Percentiles rank a stretch among this genome's conserved stretches.
Conservation (phyloP, 192 early-diverging fungal genomes). For the Coemansia pectinata region DNA sequence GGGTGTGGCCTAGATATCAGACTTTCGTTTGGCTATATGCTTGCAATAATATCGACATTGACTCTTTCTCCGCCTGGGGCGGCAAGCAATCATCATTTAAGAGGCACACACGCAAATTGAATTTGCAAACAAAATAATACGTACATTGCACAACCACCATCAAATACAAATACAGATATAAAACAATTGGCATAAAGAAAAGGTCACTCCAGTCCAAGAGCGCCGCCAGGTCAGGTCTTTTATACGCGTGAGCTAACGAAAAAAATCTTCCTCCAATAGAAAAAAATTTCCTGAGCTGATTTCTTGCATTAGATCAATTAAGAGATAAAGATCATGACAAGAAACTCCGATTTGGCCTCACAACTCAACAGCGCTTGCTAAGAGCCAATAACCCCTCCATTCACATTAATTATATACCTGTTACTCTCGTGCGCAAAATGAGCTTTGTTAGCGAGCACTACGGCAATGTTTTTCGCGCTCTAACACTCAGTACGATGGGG, state of each 20-base stretch:
- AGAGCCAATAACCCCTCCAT: background rate
- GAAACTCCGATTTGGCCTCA: background rate
- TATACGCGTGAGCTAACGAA: background rate
- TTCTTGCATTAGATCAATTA: background rate
- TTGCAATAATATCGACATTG: slow-evolving; percentile 50
- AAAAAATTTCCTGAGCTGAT: background rate
- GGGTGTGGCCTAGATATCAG: slow-evolving; percentile 3
- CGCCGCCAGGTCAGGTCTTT: background rate
- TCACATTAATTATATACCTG: background rate
- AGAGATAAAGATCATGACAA: background rate
- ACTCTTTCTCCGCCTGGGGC: slow-evolving; percentile 54
- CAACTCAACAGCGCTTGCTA: background rate
- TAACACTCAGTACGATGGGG: slow-evolving; percentile 4
- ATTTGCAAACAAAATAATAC: slow-evolving; percentile 6
- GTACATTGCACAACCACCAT: slow-evolving; percentile 4
- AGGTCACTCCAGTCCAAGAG: background rate
- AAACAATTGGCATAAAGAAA: background rate
- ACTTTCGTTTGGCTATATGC: slow-evolving; percentile 32
- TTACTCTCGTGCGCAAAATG: slow-evolving; percentile 18
- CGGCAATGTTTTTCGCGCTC: slow-evolving; percentile 25
- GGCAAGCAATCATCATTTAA: slow-evolving; percentile 52
- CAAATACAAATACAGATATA: background rate
- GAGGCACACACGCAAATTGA: background rate
- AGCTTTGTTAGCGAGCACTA: slow-evolving; percentile 54
- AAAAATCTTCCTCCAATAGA: background rate